These are phyloP conservation scores for Closterium sp. DNA, from an alignment of 139 green algal species.

Conservation along the genomic window DNA sequence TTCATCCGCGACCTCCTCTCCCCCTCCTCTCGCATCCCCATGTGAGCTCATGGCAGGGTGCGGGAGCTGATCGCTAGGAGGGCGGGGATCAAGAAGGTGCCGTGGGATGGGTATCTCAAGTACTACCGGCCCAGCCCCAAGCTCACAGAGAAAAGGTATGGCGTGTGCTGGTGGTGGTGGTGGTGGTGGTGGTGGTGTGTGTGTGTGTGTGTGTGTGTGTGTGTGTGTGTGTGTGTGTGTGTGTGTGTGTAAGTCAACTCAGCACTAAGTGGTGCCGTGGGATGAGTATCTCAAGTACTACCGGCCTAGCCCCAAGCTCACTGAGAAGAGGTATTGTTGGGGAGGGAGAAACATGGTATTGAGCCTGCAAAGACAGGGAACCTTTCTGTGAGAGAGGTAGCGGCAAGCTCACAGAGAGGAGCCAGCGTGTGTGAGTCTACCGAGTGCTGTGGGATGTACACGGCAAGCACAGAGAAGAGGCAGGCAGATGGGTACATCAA, in stretches of 20 bases:
- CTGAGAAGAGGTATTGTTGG: slow-evolving; percentile 69
- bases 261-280: too few species aligned
- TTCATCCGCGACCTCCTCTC: too few species aligned
- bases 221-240: too few species aligned
- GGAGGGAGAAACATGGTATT: not conserved
- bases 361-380: not conserved
- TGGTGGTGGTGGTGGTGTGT: too few species aligned
- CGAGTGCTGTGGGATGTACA: not conserved
- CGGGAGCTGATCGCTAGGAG: too few species aligned
- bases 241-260: too few species aligned
- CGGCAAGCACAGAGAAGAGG: slow-evolving; percentile 74
- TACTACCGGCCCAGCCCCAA: slow-evolving; percentile 94
- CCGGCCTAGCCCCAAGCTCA: slow-evolving; percentile 77
- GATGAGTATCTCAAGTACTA: slow-evolving; percentile 99
- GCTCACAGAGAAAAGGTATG: slow-evolving; percentile 68
- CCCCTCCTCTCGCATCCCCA: too few species aligned
- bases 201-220: too few species aligned
- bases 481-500: slow-evolving; percentile 63
- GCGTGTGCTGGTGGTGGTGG: not conserved
- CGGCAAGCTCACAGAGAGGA: too few species aligned
- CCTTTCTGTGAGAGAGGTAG: not conserved
- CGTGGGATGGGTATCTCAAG: slow-evolving; percentile 97
- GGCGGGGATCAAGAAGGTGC: slow-evolving; percentile 60
- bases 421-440: not conserved
- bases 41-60: too few species aligned